Conservation (phyloP, 495 filamentous ascomycete genomes). For the Aspergillus olivimuriae region DNA sequence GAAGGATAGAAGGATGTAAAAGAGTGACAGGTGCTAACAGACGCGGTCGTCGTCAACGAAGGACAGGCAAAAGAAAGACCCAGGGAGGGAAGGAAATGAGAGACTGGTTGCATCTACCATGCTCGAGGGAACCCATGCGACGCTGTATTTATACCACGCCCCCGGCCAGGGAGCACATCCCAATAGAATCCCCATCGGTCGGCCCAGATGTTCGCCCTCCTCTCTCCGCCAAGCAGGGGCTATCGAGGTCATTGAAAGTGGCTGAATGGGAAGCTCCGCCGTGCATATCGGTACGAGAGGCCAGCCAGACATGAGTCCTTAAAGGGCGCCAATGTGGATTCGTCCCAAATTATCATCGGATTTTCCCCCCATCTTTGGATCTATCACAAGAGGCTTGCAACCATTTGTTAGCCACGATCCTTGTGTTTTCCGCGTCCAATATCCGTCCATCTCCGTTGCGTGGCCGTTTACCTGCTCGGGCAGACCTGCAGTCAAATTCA, state of each 20-base stretch:
- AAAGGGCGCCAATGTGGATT: too few relatives aligned
- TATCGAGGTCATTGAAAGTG: slow-evolving; percentile 4
- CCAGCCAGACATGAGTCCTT: too few relatives aligned
- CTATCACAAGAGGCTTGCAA: too few relatives aligned
- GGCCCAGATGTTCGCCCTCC: not conserved
- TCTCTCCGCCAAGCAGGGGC: slow-evolving; percentile 2
- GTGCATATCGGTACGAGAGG: not conserved
- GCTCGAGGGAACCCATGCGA: not conserved
- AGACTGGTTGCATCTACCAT: not conserved
- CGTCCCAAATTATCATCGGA: too few relatives aligned
- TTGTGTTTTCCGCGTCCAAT: too few relatives aligned
- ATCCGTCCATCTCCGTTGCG: too few relatives aligned
- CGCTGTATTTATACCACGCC: not conserved
- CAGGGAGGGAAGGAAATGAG: slow-evolving; percentile 7
- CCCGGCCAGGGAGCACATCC: not conserved
- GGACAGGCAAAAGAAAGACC: not conserved
- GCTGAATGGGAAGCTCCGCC: not conserved
- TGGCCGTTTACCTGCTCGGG: too few relatives aligned
- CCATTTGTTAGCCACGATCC: too few relatives aligned
- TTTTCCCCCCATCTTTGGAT: too few relatives aligned
- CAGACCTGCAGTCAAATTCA: too few relatives aligned
- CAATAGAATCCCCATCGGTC: not conserved
- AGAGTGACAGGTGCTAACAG: slow-evolving; percentile 3
- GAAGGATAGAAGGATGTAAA: slow-evolving; percentile 6
- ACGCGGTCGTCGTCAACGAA: slow-evolving; percentile 5